Evolutionary conservation across 2,329 filamentous ascomycete genomes (phyloP).

Genomic region (Verticillium longisporum): DNA sequence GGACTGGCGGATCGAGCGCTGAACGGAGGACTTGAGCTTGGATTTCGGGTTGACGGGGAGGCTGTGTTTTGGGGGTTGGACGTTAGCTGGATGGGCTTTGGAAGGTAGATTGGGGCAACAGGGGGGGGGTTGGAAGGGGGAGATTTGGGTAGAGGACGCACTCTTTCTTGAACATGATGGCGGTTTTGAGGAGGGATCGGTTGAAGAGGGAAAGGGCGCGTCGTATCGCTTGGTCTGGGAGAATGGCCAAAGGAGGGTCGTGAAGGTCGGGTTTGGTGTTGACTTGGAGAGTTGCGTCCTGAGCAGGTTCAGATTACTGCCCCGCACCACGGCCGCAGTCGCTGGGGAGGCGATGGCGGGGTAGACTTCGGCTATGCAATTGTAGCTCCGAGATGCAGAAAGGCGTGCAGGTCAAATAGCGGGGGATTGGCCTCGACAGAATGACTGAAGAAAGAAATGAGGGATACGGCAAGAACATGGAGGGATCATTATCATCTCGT

Average conservation of each 20-base stretch:
- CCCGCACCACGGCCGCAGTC: not conserved
- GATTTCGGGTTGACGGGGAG: conserved; percentile 75
- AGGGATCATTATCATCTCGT: not conserved
- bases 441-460: not conserved
- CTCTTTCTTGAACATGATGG: conserved; percentile 91
- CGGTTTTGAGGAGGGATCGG: conserved; percentile 1
- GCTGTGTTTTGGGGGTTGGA: conserved; percentile 31
- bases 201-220: not conserved
- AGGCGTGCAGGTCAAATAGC: not conserved
- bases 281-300: not conserved
- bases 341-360: conserved; percentile 15
- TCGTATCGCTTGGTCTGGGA: not conserved
- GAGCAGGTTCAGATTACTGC: not conserved
- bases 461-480: not conserved
- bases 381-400: not conserved
- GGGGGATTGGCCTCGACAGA: not conserved
- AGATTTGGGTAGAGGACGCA: conserved; percentile 31
- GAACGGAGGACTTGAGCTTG: conserved; percentile 95
- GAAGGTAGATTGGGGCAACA: not conserved
- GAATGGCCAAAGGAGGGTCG: not conserved
- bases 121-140: not conserved
- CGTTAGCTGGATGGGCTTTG: conserved; percentile 6
- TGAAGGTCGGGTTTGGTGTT: conserved; percentile 2
- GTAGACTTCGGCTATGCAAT: conserved; percentile 8
- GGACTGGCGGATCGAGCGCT: conserved; percentile 77